A percentile compares a stretch with the other conserved stretches of the same genome.
Conservation (phyloP, 2,329 filamentous ascomycete genomes). For the Diaporthe vaccinii region DNA sequence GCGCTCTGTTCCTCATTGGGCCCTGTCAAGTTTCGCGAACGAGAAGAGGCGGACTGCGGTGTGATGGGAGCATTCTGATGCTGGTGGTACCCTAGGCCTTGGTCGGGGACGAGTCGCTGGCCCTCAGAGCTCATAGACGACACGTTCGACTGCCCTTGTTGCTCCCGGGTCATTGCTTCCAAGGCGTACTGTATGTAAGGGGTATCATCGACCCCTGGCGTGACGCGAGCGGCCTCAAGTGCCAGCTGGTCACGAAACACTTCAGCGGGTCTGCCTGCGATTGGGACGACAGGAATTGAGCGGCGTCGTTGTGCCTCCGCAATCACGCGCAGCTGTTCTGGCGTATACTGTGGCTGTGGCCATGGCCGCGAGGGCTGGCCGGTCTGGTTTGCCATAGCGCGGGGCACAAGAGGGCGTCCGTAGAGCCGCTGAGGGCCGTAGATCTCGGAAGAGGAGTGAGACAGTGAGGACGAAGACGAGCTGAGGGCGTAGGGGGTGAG, state of each 20-base stretch:
- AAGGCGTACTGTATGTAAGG: slow-evolving; percentile 93
- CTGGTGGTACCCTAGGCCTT: slow-evolving; percentile 57
- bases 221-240: slow-evolving; percentile 67
- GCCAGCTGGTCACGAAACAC: slow-evolving; percentile 66
- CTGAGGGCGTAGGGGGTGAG: slow-evolving; percentile 54
- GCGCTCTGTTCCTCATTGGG: slow-evolving; percentile 39
- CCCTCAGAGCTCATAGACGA: slow-evolving; percentile 56
- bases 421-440: slow-evolving; percentile 60
- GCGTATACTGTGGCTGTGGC: slow-evolving; percentile 40
- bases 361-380: slow-evolving; percentile 45
- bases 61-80: slow-evolving; percentile 39
- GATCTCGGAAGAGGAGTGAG: slow-evolving; percentile 55
- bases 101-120: slow-evolving; percentile 47
- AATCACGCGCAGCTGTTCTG: slow-evolving; percentile 42
- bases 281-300: slow-evolving; percentile 25
- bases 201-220: slow-evolving; percentile 85
- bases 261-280: slow-evolving; percentile 38
- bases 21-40: slow-evolving; percentile 9
- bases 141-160: slow-evolving; percentile 68
- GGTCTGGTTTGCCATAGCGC: slow-evolving; percentile 41
- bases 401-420: slow-evolving; percentile 49
- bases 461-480: slow-evolving; percentile 52
- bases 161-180: slow-evolving; percentile 84
- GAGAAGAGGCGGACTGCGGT: slow-evolving; percentile 22
- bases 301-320: slow-evolving; percentile 37